Evolutionary conservation across 176 grass and related monocot genomes (phyloP).

Genomic region (Sorghum bicolor): DNA sequence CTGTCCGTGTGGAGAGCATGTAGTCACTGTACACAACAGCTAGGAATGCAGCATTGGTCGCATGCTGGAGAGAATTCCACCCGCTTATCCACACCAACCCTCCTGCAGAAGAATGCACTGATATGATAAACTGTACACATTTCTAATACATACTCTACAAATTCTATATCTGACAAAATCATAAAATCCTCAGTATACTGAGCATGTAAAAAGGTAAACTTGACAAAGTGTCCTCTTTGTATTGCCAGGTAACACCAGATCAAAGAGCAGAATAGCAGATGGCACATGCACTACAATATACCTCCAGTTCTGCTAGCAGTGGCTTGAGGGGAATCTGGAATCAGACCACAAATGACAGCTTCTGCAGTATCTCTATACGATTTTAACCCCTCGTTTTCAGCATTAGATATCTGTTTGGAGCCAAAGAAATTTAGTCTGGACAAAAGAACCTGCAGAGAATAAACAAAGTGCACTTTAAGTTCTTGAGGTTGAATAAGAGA

Average conservation of each 20-base stretch:
- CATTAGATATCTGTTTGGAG: conserved; percentile 77
- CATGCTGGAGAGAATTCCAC: conserved; percentile 94
- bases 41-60: conserved; percentile 76
- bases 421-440: conserved; percentile 91
- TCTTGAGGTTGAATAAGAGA: conserved; percentile 4
- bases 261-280: background rate
- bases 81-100: conserved; percentile 85
- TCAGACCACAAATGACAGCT: conserved; percentile 81
- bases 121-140: conserved; percentile 4
- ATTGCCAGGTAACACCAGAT: conserved; percentile 13
- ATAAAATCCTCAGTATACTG: background rate
- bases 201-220: background rate
- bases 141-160: background rate
- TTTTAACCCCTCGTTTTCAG: conserved; percentile 75
- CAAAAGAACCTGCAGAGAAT: conserved; percentile 70
- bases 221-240: background rate
- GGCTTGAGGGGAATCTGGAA: conserved; percentile 95
- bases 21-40: conserved; percentile 92
- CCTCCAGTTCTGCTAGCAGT: conserved; percentile 84
- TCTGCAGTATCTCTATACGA: conserved; percentile 90
- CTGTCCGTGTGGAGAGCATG: conserved; percentile 76
- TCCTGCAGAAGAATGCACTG: conserved; percentile 43
- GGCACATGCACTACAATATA: conserved; percentile 27
- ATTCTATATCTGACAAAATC: background rate
- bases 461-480: conserved; percentile 25